Conservation (phyloP, 2,329 filamentous ascomycete species). For the Aurifilum marmelostoma region DNA sequence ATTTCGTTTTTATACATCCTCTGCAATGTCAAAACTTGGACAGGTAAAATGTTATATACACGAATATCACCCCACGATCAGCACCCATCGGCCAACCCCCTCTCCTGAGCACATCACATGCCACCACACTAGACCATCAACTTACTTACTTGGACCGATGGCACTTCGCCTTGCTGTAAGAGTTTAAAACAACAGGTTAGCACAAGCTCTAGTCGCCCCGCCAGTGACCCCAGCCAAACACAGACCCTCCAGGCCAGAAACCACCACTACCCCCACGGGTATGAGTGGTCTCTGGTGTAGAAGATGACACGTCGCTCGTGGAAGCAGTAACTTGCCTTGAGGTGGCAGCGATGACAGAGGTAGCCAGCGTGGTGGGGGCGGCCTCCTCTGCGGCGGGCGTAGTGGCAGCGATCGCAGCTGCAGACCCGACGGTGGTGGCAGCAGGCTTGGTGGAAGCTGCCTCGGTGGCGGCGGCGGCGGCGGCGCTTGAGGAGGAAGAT, state of each 20-base stretch:
- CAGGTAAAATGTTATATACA: neutral
- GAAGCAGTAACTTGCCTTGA: conserved; percentile 7
- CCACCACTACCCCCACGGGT: neutral
- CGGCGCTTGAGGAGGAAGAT: neutral
- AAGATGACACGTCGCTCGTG: neutral
- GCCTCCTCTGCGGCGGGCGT: neutral
- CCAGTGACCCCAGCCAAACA: neutral
- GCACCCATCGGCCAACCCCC: neutral
- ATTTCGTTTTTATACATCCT: neutral
- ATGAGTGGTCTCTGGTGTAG: neutral
- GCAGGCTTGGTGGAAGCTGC: neutral
- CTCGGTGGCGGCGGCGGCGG: neutral
- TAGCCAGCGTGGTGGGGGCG: neutral
- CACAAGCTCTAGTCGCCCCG: neutral
- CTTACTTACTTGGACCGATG: neutral
- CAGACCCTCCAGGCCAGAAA: neutral
- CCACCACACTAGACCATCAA: no score
- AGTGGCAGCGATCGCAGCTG: neutral
- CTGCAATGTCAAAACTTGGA: neutral
- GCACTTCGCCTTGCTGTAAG: conserved; percentile 8
- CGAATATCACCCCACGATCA: neutral
- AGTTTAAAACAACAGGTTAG: neutral
- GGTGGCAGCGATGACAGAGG: conserved; percentile 2
- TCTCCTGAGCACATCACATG: neutral
- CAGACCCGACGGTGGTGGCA: no score